These are phyloP conservation scores for Juncus inflexus DNA, from an alignment of 176 grass and related monocot genomes.

Conservation along the genomic window DNA sequence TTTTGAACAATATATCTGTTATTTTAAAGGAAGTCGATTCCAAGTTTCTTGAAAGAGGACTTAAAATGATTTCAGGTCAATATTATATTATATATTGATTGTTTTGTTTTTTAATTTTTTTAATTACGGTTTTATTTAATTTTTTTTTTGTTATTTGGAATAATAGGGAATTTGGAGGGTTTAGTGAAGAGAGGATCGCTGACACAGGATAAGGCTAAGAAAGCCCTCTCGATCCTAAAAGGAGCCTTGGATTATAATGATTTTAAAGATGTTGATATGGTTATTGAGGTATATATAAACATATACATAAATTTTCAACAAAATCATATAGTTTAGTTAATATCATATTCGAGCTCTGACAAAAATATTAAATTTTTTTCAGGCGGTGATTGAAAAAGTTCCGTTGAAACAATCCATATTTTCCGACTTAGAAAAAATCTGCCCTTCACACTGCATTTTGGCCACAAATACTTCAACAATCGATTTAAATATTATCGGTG, in stretches of 20 bases:
- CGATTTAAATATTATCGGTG: slow-evolving; percentile 80
- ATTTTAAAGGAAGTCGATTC: slow-evolving; percentile 92
- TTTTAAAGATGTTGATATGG: slow-evolving; percentile 96
- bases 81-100: slow-evolving; percentile 16
- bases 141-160: not conserved
- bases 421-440: slow-evolving; percentile 80
- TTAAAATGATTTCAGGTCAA: slow-evolving; percentile 84
- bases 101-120: slow-evolving; percentile 2
- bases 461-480: slow-evolving; percentile 97
- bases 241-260: slow-evolving; percentile 81
- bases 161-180: slow-evolving; percentile 81
- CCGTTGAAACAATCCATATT: slow-evolving; percentile 97
- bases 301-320: slow-evolving; percentile 6
- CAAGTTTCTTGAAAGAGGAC: slow-evolving; percentile 75
- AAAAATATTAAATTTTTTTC: slow-evolving; percentile 8
- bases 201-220: slow-evolving; percentile 86
- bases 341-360: slow-evolving; percentile 1
- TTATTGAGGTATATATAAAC: slow-evolving; percentile 68
- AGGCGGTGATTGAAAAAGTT: slow-evolving; percentile 98
- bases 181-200: slow-evolving; percentile 85
- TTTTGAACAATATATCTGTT: slow-evolving; percentile 74
- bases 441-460: slow-evolving; percentile 87
- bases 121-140: not conserved
- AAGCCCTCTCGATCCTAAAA: slow-evolving; percentile 79
- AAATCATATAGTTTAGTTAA: not conserved